Conservation (phyloP, 768 basidiomycete species). For the Peribolospora kevripleyi region DNA sequence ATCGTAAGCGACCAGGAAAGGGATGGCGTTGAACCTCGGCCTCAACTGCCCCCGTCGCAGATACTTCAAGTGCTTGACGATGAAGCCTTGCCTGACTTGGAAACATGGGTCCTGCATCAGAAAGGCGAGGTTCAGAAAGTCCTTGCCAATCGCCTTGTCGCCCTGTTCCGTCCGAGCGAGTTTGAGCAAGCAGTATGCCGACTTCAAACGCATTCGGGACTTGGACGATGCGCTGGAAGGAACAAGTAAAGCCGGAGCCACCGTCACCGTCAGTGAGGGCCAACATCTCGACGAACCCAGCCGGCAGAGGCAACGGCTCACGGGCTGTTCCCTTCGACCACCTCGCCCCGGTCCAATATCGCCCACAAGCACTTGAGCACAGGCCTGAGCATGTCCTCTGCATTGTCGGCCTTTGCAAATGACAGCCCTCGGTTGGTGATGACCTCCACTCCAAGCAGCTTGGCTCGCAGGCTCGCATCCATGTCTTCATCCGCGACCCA, state of each 20-base stretch:
- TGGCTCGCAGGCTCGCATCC: slow-evolving; percentile 35
- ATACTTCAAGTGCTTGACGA: slow-evolving; percentile 44
- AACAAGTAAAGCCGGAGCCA: too few relatives aligned
- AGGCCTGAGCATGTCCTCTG: slow-evolving; percentile 33
- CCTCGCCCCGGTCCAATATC: slow-evolving; percentile 30
- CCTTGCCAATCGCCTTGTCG: slow-evolving; percentile 31
- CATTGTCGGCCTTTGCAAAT: slow-evolving; percentile 26
- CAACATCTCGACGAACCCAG: neutral
- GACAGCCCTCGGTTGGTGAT: slow-evolving; percentile 56
- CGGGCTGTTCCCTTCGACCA: slow-evolving; percentile 23
- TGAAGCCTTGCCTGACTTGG: slow-evolving; percentile 53
- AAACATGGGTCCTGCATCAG: slow-evolving; percentile 53
- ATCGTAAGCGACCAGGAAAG: slow-evolving; percentile 73
- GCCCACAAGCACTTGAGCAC: slow-evolving; percentile 50
- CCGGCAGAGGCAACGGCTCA: slow-evolving; percentile 16
- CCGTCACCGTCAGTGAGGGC: slow-evolving; percentile 2
- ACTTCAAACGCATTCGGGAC: slow-evolving; percentile 59
- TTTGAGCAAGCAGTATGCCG: slow-evolving; percentile 55
- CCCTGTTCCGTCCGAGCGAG: slow-evolving; percentile 34
- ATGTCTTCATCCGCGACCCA: slow-evolving; percentile 53
- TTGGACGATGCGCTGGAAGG: slow-evolving; percentile 29
- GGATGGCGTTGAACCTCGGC: slow-evolving; percentile 52
- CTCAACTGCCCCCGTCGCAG: slow-evolving; percentile 30
- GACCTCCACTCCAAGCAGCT: slow-evolving; percentile 52
- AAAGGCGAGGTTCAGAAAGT: slow-evolving; percentile 40